Base-by-base conservation (phyloP, 352 stramenopile species). In the Globisporangium nunn region DNA sequence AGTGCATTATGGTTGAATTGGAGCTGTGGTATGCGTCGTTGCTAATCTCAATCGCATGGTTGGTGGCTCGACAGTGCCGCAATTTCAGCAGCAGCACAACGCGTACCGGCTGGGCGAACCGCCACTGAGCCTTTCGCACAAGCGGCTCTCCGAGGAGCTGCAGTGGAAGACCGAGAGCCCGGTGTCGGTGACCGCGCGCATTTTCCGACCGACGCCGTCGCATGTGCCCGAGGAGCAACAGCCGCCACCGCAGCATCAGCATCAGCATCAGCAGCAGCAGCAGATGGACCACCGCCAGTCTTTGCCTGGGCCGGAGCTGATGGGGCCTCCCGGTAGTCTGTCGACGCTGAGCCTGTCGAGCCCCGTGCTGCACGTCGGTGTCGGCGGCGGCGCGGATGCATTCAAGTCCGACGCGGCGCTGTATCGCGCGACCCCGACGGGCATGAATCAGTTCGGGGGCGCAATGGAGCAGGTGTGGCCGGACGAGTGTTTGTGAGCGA, bases 161-260 rank as follows among this genome's bases (percentile, higher is more conserved):
- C 75, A 83, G 58, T 86, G 75, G 75, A 81, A 81, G 58, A 81
- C 73, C 28, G 73, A 86, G 35, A 86, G 75, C 47, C 75, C 75
- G 44, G 75, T 86, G 56, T 86, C 75, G 7, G 75, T 86, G 28
- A 72, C 71, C 52, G 71, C 75, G n/a, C 71, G 68, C 12, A 81
- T 86, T 47, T 86, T 81, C 56, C 75, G 73, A 15, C 63, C 67
- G 4, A 62, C 68, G 47, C 63, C 68, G 30, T 33, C 54, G 2
- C 23, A 35, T 51, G 17, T 54, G 23, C 23, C 23, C 23, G 23
- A 23, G 23, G 23, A 23, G 23, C 23, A 23, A 23, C 23, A 23
- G 23, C 23, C 23, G 23, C 23, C 23, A 23, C 23, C 23, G 23
- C 23, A 23, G 23, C 23, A 23, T 23, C 23, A 23, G 52, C 57